Evolutionary conservation across 352 stramenopile genomes (phyloP), one percentile per base, ranked within the genome.

Genomic region (Phytophthora pseudosyringae): DNA sequence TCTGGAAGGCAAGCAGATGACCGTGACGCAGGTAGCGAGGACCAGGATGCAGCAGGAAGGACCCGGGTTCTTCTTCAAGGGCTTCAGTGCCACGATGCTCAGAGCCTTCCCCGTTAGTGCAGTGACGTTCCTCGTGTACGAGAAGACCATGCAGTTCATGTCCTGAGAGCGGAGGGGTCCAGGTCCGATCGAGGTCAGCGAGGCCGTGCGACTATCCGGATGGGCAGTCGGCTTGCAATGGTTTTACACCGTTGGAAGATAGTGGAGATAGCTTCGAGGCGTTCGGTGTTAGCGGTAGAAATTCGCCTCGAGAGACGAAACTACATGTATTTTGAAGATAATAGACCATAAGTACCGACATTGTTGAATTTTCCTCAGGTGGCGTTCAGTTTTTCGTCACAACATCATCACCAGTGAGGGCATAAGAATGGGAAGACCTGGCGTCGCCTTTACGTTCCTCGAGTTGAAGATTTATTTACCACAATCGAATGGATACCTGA

Each of bases 61-160:
- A 41, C 59, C 69, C 2, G 47, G 73, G n/a, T 93, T 91, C 52
- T 89, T 96, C 54, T 81, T 92, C 49, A 95, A 94, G 43, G 88
- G 88, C 11, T 92, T 92, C 35, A 81, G 78, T 35, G 83, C 88
- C 0, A 93, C 85, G 13, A 89, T 94, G 75, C 67, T 94, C 38
- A 71, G 86, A 53, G 88, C 88, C 2, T 94, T 96, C 67, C 88
- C 88, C 12, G 84, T 94, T 29, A 93, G 83, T 61, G 88, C 88
- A 18, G 83, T 96, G 39, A 95, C 85, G 18, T 96, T 96, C 48
- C 58, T 95, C 16, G 85, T 93, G 18, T 96, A 96, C 61, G 88
- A 96, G 60, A 91, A 89, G 59, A 78, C 73, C 35, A 91, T 95
- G 74, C 82, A 89, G 68, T 89, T 81, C 58, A 88, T 89, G 81